Evolutionary conservation across 2,329 filamentous ascomycete genomes (phyloP), one percentile per base, ranked within the genome.

Genomic region (Sclerotinia trifoliorum): DNA sequence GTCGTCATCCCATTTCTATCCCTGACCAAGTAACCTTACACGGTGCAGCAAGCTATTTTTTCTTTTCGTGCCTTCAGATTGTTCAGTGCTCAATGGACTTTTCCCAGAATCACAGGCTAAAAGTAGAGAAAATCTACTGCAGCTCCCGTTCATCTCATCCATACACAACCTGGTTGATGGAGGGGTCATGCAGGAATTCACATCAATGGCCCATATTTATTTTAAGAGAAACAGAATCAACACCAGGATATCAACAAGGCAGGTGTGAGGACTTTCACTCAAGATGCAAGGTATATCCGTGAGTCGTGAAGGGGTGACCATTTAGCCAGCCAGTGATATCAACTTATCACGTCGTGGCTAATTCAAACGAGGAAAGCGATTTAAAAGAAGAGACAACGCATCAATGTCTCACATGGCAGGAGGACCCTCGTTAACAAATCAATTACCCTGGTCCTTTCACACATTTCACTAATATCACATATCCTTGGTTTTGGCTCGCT

Each of bases 361-460:
- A 58, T 65, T 65, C 51, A 48, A 65, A 56, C 39, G 29, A 51
- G 46, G 46, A 29, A 55, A 57, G 58, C 58, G 44, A 49, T 49
- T 48, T 35, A 35, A 32, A 32, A 24, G 49, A 62, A 51, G 21
- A 51, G 73, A 73, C 75, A 76, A 71, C 75, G 71, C 75, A 76
- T 75, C 75, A 67, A 67, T 75, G 73, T 76, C 74, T 75, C 73
- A 73, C 66, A 62, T 64, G 26, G 51, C 42, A 54, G 24, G 44
- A 49, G 32, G 10, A 68, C 65, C 66, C 66, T 65, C 51, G 46
- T 63, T 11, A 19, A 51, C 46, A 51, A 63, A 63, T 63, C 60
- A 51, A 26, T 8, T 11, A 63, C 46, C 60, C 60, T 29, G 32
- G 60, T 51, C 32, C 46, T 63, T 39, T 51, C 29, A 49, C 29